Evolutionary conservation across 768 basidiomycete species (phyloP).

Genomic region (Mycena maculata): DNA sequence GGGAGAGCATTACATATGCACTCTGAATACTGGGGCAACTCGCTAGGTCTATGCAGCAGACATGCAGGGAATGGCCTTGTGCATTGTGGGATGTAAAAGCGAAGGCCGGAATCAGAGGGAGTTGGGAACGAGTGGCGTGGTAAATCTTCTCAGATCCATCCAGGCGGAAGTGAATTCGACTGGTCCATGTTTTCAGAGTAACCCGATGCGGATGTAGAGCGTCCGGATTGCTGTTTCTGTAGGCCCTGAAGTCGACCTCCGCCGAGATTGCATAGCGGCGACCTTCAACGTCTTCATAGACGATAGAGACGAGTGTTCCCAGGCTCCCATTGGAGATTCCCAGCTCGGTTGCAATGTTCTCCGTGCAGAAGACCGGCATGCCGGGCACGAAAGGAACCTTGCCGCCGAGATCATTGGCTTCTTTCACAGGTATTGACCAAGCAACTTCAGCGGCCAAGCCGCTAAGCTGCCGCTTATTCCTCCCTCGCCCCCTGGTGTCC

Average conservation of each 20-base stretch:
- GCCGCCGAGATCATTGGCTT: conserved; percentile 9
- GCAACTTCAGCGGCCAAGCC: conserved; percentile 3
- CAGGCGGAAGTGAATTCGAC: conserved; percentile 7
- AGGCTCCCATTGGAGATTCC: conserved; percentile 24
- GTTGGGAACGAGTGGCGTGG: conserved; percentile 14
- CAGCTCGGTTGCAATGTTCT: conserved; percentile 24
- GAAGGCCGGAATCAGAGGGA: not conserved
- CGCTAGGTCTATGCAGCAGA: not conserved
- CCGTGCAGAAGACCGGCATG: conserved; percentile 25
- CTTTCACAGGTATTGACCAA: conserved; percentile 2
- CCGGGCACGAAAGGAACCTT: conserved; percentile 20
- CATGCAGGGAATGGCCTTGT: not conserved
- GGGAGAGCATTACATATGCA: no score
- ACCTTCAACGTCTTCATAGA: not conserved
- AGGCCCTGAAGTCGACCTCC: conserved; percentile 19
- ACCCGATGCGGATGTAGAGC: conserved; percentile 17
- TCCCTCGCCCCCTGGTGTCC: conserved; percentile 7
- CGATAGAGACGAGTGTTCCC: conserved; percentile 16
- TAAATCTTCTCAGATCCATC: not conserved
- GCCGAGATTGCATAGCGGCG: conserved; percentile 20
- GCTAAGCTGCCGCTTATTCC: not conserved
- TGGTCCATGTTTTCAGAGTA: not conserved
- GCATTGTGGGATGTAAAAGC: no score
- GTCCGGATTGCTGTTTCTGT: conserved; percentile 1
- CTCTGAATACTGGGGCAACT: no score